Evolutionary conservation across 164 flowering plant species (phyloP).

Genomic region (Macadamia tetraphylla): DNA sequence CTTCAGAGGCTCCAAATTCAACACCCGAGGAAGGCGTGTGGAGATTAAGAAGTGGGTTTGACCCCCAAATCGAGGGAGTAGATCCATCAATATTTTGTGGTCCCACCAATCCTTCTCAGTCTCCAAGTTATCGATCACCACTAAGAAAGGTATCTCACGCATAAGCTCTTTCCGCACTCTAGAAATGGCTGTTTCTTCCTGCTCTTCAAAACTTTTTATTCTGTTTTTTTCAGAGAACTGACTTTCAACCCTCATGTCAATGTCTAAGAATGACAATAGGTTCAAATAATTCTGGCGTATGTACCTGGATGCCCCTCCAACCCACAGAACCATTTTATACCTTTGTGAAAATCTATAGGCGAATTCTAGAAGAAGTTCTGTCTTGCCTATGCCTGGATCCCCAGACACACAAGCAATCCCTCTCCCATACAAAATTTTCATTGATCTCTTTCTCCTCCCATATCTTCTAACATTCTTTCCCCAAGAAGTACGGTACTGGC

Average conservation of each 20-base stretch:
- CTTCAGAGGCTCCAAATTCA: slow-evolving; percentile 83
- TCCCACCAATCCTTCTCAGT: slow-evolving; percentile 99
- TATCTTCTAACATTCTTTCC: slow-evolving; percentile 37
- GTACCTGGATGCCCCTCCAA: slow-evolving; percentile 83
- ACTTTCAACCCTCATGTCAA: slow-evolving; percentile 73
- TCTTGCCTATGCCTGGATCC: slow-evolving; percentile 90
- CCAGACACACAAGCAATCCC: slow-evolving; percentile 94
- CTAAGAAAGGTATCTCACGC: slow-evolving; percentile 85
- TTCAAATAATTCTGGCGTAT: slow-evolving; percentile 85
- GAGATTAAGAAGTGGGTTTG: slow-evolving; percentile 79
- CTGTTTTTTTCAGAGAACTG: slow-evolving; percentile 43
- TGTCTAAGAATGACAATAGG: slow-evolving; percentile 66
- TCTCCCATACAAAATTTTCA: slow-evolving; percentile 66
- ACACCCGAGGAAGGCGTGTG: slow-evolving; percentile 65
- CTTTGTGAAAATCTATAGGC: slow-evolving; percentile 78
- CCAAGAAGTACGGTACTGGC: slow-evolving; percentile 25
- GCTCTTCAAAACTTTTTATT: slow-evolving; percentile 80
- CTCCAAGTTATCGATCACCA: slow-evolving; percentile 87
- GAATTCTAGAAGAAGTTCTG: slow-evolving; percentile 85
- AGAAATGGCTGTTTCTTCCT: slow-evolving; percentile 74
- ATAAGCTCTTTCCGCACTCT: slow-evolving; percentile 79
- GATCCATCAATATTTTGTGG: slow-evolving; percentile 76
- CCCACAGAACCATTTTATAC: slow-evolving; percentile 92
- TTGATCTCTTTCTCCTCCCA: slow-evolving; percentile 48
- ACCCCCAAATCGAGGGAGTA: slow-evolving; percentile 94